Evolutionary conservation across 345 rosid genomes (phyloP), one percentile per base, ranked within the genome.

Genomic region (Salix arbutifolia): DNA sequence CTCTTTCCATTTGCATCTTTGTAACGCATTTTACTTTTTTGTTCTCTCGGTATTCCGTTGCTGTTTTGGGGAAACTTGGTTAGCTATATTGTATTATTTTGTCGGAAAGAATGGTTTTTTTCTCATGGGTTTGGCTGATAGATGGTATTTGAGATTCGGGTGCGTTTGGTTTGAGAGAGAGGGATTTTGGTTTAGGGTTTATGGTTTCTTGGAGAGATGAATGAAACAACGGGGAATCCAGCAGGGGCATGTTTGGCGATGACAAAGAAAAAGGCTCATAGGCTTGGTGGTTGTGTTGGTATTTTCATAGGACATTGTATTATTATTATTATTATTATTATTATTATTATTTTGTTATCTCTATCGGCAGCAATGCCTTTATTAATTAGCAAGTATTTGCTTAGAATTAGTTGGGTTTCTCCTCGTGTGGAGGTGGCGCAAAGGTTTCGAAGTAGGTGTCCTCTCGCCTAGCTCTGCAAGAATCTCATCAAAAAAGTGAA

Each of bases 381-480:
- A 35, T 5, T 35, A 35, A 35, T 35, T 35, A 35, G 7, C 37
- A 35, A 35, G 37, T 35, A 35, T 35, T 35, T 35, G 67, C 87
- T 80, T 88, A 74, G 78, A 76, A 75, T 85, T 83, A 77, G 35
- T 1, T 33, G 35, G 81, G 78, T 83, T 85, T 84, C 70, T 88
- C 93, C 83, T 85, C 91, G 75, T 80, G 79, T 0, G 83, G 80
- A 23, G 88, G 83, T 61, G 77, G 67, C 13, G 82, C 74, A 76
- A 66, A 44, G 88, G 79, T 62, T 83, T 90, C 25, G 79, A 74
- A 67, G 68, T 71, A 72, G 88, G 61, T 80, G 88, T 83, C n/a
- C n/a, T n/a, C n/a, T n/a, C 94, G 71, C 94, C 94, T 85, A 91
- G 97, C 82, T 87, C 94, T 8, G 98, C 94, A 68, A 96, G 97